phyloP scores from a whole-genome alignment of 2,329 filamentous ascomycete species.

The Colletotrichum sp. region DNA sequence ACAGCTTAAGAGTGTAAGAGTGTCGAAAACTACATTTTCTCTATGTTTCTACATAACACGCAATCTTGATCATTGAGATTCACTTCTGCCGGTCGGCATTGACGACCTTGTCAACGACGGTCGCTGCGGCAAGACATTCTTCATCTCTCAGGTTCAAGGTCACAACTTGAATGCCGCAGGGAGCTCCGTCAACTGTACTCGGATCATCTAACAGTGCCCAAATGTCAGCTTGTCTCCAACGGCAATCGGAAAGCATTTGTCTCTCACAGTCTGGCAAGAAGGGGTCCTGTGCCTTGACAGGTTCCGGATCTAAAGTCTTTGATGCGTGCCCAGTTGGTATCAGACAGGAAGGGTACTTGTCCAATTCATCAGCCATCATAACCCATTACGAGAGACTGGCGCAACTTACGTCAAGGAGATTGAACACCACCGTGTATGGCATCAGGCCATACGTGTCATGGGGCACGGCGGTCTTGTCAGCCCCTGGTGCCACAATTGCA shows the following conservation, averaged over 20 bases:
- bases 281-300: background rate
- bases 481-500: background rate
- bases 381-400: background rate
- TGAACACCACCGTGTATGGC: background rate
- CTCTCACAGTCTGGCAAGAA: background rate
- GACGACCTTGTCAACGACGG: background rate
- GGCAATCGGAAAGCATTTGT: accelerated
- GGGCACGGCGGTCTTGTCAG: background rate
- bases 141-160: background rate
- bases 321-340: background rate
- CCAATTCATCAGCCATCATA: background rate
- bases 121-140: background rate
- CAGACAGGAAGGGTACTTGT: background rate
- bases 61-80: background rate
- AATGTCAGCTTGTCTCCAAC: background rate
- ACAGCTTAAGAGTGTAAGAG: accelerated
- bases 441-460: background rate
- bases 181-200: background rate
- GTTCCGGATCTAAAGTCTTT: background rate
- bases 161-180: background rate
- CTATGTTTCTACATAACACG: background rate
- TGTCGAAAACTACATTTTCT: background rate
- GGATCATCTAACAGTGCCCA: background rate
- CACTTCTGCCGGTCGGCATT: background rate
- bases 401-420: background rate